Evolutionary conservation across 148 eudicot species (phyloP).

Genomic region (Rhododendron ovatum): DNA sequence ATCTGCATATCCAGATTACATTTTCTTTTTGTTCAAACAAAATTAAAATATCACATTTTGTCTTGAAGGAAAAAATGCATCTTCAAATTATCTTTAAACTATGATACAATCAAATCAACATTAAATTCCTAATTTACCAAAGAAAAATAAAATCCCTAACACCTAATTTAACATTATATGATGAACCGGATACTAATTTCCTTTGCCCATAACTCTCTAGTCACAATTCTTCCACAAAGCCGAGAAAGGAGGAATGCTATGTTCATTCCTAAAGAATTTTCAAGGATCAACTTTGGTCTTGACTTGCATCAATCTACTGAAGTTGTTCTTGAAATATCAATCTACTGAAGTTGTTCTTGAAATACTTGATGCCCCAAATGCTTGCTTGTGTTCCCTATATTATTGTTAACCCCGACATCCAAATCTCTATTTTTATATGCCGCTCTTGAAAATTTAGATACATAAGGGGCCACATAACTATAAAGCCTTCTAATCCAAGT

Average conservation of each 20-base stretch:
- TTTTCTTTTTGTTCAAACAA: too few species aligned
- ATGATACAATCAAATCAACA: too few species aligned
- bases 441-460: too few species aligned
- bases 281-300: constrained; percentile 2
- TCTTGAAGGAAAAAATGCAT: too few species aligned
- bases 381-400: neutral
- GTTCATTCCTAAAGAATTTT: neutral
- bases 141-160: neutral
- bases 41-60: too few species aligned
- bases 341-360: neutral
- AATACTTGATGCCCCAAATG: neutral
- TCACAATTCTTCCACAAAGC: neutral
- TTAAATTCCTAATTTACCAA: too few species aligned
- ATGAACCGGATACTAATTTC: neutral
- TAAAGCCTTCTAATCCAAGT: too few species aligned
- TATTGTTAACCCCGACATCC: neutral
- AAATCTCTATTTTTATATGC: neutral
- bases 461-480: too few species aligned
- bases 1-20: too few species aligned
- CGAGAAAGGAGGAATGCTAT: neutral
- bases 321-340: neutral
- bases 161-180: neutral
- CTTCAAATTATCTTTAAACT: too few species aligned
- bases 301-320: neutral
- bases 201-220: neutral